These are phyloP conservation scores for Suillus lakei DNA, from an alignment of 768 basidiomycete species.

Conservation along the genomic window DNA sequence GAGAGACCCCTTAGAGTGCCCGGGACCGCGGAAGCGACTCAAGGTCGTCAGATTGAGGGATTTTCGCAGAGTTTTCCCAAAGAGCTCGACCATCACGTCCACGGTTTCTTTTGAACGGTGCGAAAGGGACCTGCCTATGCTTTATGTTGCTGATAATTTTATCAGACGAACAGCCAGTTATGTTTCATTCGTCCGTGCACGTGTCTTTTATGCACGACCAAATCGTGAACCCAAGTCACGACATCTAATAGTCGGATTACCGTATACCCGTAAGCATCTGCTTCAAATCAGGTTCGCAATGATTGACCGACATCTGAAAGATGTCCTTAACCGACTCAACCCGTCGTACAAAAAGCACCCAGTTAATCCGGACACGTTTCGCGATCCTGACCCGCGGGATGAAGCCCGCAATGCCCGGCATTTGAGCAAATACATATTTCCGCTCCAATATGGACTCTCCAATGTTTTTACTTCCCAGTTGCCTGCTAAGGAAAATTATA, in stretches of 20 bases:
- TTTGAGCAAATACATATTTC: slow-evolving; percentile 84
- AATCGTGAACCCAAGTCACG: slow-evolving; percentile 52
- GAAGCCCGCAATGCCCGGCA: slow-evolving; percentile 60
- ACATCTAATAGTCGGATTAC: slow-evolving; percentile 65
- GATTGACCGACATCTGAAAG: slow-evolving; percentile 39
- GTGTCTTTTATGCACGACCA: slow-evolving; percentile 74
- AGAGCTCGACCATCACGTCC: too few relatives aligned
- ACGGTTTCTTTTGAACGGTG: too few relatives aligned
- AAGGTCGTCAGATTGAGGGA: slow-evolving; percentile 14
- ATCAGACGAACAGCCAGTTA: slow-evolving; percentile 52
- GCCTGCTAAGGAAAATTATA: slow-evolving; percentile 31
- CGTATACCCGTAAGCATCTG: slow-evolving; percentile 59
- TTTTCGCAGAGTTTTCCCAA: too few relatives aligned
- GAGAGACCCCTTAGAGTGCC: slow-evolving; percentile 18
- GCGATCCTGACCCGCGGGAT: slow-evolving; percentile 50
- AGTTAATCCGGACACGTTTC: slow-evolving; percentile 30
- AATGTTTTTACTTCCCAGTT: slow-evolving; percentile 53
- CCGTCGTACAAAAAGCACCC: slow-evolving; percentile 44
- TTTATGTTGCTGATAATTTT: slow-evolving; percentile 11
- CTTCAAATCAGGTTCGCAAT: not conserved
- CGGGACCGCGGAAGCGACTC: slow-evolving; percentile 33
- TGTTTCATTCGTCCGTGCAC: slow-evolving; percentile 54
- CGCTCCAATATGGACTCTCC: slow-evolving; percentile 72
- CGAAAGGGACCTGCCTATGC: not conserved
- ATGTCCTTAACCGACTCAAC: slow-evolving; percentile 65